These are phyloP conservation scores for Cryptosporidium viatorum DNA, from an alignment of 169 alveolate species.

Conservation along the genomic window DNA sequence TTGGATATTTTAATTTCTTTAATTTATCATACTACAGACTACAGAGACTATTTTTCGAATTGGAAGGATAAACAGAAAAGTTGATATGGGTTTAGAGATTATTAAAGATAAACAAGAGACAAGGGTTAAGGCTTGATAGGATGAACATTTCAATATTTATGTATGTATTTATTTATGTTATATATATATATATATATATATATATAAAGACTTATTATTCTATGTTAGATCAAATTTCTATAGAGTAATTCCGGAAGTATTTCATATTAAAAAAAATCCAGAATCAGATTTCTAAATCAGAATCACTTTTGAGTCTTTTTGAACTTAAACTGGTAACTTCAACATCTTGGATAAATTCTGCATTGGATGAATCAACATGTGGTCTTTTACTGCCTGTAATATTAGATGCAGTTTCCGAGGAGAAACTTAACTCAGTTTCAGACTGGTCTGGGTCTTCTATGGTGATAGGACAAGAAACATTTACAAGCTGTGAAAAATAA, in stretches of 20 bases:
- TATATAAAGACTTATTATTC: not conserved
- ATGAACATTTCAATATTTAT: too few relatives aligned
- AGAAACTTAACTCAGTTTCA: not conserved
- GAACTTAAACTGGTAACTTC: not conserved
- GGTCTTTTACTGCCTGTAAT: not conserved
- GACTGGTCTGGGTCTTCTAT: slow-evolving; percentile 4
- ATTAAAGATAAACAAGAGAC: too few relatives aligned
- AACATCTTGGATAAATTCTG: not conserved
- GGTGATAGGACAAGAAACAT: slow-evolving; percentile 47
- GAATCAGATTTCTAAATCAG: not conserved
- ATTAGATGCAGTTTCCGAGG: not conserved
- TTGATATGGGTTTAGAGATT: not conserved
- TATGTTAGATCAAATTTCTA: too few relatives aligned
- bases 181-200: not conserved
- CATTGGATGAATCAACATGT: not conserved
- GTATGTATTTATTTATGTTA: too few relatives aligned
- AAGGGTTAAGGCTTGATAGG: too few relatives aligned
- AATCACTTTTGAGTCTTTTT: not conserved
- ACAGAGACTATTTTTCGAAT: slow-evolving; percentile 50
- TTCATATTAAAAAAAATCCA: too few relatives aligned
- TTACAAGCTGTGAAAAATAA: slow-evolving; percentile 11
- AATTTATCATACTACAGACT: slow-evolving; percentile 35
- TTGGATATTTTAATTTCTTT: slow-evolving; percentile 47
- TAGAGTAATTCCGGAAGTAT: not conserved
- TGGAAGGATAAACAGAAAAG: slow-evolving; percentile 39